Evolutionary conservation across 345 rosid genomes (phyloP).

Genomic region (Rhizophora apiculata): DNA sequence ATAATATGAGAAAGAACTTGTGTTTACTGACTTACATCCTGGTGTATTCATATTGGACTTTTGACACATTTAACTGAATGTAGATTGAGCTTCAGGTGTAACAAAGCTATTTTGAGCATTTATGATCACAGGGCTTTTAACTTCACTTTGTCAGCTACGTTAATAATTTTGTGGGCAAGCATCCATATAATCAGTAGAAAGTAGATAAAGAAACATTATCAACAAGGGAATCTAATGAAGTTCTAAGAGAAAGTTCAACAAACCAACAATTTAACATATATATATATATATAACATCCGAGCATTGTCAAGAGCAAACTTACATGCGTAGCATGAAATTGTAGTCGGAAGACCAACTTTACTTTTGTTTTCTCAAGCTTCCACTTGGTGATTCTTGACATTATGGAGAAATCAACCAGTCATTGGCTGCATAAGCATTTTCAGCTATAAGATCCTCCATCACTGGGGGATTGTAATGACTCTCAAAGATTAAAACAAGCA

Average conservation of each 20-base stretch:
- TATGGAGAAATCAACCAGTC: constrained; percentile 34
- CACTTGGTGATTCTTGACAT: constrained; percentile 88
- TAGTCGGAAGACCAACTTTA: constrained; percentile 88
- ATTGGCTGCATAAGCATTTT: constrained; percentile 34
- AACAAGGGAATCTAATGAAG: background rate
- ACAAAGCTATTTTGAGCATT: too few species aligned
- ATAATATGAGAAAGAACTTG: too few species aligned
- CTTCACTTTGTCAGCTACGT: too few species aligned
- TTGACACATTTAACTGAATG: background rate
- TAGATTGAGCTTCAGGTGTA: too few species aligned
- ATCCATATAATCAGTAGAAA: too few species aligned
- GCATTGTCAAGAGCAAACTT: constrained; percentile 31
- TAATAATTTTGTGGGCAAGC: too few species aligned
- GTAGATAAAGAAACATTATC: background rate
- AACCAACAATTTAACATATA: background rate
- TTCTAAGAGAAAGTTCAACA: constrained; percentile 1
- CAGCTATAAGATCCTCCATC: background rate
- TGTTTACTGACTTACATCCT: background rate
- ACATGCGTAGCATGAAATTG: constrained; percentile 98
- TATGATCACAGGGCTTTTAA: too few species aligned
- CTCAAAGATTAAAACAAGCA: background rate
- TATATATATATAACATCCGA: background rate
- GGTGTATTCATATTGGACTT: background rate
- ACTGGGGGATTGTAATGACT: background rate
- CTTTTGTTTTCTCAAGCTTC: constrained; percentile 93